phyloP scores from a whole-genome alignment of 192 early-diverging fungal species.

The Coemansia sp. region DNA sequence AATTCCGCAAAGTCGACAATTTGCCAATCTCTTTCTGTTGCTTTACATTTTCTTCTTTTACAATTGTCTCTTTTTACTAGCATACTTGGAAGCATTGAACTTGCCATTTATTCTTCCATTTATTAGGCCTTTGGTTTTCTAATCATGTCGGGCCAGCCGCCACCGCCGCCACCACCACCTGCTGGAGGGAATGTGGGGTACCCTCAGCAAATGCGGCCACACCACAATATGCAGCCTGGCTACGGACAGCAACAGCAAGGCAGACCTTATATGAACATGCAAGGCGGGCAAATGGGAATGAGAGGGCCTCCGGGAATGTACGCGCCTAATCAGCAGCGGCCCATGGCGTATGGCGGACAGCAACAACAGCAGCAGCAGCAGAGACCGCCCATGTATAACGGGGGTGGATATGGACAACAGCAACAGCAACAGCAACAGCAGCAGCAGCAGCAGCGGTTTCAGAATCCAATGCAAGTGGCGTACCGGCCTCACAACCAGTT shows the following conservation, averaged over 20 bases:
- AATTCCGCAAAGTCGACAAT: no score
- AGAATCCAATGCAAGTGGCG: constrained; percentile 6
- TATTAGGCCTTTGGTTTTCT: background rate
- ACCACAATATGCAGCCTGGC: constrained; percentile 13
- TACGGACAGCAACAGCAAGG: constrained; percentile 7
- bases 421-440: constrained; percentile 28
- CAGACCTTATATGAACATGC: constrained; percentile 24
- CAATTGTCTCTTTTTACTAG: background rate
- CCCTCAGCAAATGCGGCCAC: constrained; percentile 17
- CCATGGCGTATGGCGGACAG: constrained; percentile 3
- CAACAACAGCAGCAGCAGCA: constrained; percentile 15
- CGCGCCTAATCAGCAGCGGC: constrained; percentile 16
- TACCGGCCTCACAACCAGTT: constrained; percentile 11
- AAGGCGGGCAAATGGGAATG: constrained; percentile 36
- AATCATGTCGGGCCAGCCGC: constrained; percentile 23
- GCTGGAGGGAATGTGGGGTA: constrained; percentile 9
- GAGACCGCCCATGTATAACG: constrained; percentile 16
- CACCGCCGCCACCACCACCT: constrained; percentile 25
- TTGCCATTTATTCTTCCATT: background rate
- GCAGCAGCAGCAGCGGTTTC: constrained; percentile 26
- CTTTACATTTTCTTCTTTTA: background rate
- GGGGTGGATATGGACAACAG: background rate
- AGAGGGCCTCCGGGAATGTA: constrained; percentile 18
- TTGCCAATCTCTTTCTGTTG: no score
- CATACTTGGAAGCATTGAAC: background rate